These are phyloP conservation scores for Diaporthe aspalathi DNA, from an alignment of 2,329 filamentous ascomycete genomes.

Conservation along the genomic window DNA sequence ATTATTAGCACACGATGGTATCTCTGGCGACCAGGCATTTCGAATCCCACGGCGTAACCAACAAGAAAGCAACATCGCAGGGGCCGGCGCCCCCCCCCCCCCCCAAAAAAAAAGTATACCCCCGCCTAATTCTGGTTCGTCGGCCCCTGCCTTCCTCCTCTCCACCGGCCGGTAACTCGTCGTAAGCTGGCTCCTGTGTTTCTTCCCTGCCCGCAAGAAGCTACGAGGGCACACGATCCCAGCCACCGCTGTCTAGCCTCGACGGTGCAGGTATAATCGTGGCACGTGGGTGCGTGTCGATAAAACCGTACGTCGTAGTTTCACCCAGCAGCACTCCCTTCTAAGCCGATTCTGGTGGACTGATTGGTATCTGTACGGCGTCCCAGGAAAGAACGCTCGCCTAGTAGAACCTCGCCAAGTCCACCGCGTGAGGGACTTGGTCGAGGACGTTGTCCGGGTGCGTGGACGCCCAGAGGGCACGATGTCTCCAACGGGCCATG, in stretches of 20 bases:
- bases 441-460: conserved; percentile 7
- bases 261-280: neutral
- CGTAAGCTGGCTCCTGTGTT: neutral
- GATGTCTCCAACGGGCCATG: neutral
- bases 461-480: neutral
- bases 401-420: neutral
- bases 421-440: neutral
- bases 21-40: neutral
- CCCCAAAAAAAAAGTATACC: neutral
- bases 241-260: neutral
- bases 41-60: neutral
- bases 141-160: neutral
- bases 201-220: neutral
- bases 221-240: too few relatives aligned
- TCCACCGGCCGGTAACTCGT: neutral
- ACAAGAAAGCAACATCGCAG: neutral
- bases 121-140: neutral
- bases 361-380: too few relatives aligned
- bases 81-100: neutral
- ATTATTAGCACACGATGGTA: neutral
- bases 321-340: neutral
- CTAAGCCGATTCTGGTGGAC: neutral
- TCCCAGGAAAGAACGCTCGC: too few relatives aligned
- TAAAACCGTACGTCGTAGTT: neutral
- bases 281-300: neutral